Base-by-base conservation (phyloP, 148 eudicot genomes). In the Vaccinium darrowii region DNA sequence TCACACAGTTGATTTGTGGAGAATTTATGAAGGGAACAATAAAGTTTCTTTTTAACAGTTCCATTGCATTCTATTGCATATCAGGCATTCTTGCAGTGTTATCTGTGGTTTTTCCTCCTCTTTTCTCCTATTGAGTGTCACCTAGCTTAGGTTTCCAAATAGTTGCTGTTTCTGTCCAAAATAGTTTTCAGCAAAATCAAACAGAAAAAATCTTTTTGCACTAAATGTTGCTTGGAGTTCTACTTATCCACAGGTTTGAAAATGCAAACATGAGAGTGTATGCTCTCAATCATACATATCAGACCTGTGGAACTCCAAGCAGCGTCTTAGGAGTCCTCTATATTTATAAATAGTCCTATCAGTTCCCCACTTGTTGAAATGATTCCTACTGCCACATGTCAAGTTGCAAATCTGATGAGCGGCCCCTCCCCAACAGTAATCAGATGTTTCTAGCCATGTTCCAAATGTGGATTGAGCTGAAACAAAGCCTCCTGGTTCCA, bases 341-440 rank as follows among this genome's bases (percentile, higher is more conserved):
- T 25, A 8, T n/a, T 52, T 23, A 78, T 53, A 13, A 15, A 54
- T 52, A 57, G 83, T 81, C 52, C 51, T 39, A 15, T 36, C 5
- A 33, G n/a, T 80, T 36, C 21, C 58, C 23, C 19, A 77, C 60
- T 51, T 25, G 27, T 8, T 1, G 52, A 77, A 77, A 36, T 51
- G 19, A 77, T 13, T 77, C 39, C 13, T 12, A 50, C 2, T 21
- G 23, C 23, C 78, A 75, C 16, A 47, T 49, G 51, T 76, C 15
- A 19, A 76, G 3, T 51, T 53, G 16, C 11, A 51, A 77, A 11
- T 53, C 57, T 23, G 23, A 76, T n/a, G 9, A 51, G 36, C 1
- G 30, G 36, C 57, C 83, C 76, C 75, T 39, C 83, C 83, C 27
- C 23, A 15, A 63, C 76, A 67, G 39, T 76, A 21, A 76, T 8